Evolutionary conservation across 495 filamentous ascomycete species (phyloP), one percentile per base, ranked within the genome.

Genomic region (Tirmania nivea): DNA sequence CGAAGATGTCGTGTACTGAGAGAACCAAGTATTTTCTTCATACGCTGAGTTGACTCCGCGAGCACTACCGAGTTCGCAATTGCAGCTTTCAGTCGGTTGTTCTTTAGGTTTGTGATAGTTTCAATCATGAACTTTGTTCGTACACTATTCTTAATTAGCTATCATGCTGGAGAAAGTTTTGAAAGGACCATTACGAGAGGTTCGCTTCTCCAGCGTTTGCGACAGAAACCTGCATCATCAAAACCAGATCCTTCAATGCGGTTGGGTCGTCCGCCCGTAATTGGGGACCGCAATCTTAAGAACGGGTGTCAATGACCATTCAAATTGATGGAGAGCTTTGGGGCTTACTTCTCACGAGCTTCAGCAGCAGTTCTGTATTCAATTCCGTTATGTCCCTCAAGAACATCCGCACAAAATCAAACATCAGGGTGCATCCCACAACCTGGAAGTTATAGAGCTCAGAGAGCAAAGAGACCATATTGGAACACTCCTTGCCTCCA

Each of bases 71-170:
- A 80, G 14, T 72, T 73, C 14, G 71, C 73, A 14, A 70, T 70
- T 10, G 76, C 78, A 21, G 81, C 74, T 69, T 89, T 95, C 61
- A 88, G 70, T 50, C 81, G 80, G 68, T 94, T 95, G 72, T 94
- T 93, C 65, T 93, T 94, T 34, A 96, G 71, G 60, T 90, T 81
- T 56, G 84, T 87, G 63, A 97, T 90, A 2, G 82, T 88, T 57
- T 96, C 90, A 49, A 97, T 87, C 92, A 96, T 96, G 68, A 95
- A 96, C 57, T 83, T 92, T 1, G 88, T 94, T 50, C 90, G 79
- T 10, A 93, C 83, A 12, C 86, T 89, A 19, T 45, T 14, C 39
- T 19, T 45, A 14, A 45, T 45, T 19, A 45, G 39, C 3, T 45
- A 14, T 31, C 25, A 3, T 7, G 2, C 7, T 31, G 7, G 25